Conservation (phyloP, 2,329 filamentous ascomycete species). For the Colletotrichum brevisporum region DNA sequence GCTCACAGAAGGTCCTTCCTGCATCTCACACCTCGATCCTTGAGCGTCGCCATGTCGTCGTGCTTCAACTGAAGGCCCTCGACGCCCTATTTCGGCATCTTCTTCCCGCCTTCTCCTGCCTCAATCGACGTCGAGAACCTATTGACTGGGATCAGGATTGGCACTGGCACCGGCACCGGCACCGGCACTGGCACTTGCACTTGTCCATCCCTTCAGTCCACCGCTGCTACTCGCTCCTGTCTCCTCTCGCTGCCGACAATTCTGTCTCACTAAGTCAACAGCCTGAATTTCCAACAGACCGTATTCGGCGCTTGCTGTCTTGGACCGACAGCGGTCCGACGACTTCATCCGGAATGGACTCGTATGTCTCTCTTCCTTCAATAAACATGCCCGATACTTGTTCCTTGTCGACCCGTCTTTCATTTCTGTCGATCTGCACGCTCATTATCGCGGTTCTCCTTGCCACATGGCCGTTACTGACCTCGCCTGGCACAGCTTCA, state of each 20-base stretch:
- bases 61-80: conserved; percentile 26
- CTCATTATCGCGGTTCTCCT: background rate
- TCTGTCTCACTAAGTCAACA: conserved; percentile 24
- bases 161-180: background rate
- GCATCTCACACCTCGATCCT: conserved; percentile 8
- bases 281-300: background rate
- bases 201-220: conserved; percentile 2
- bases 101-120: too few species aligned
- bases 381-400: conserved; percentile 6
- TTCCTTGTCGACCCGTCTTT: background rate
- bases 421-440: background rate
- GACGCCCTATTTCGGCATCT: conserved; percentile 15
- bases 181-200: background rate
- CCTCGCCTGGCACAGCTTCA: conserved; percentile 58
- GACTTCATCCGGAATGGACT: conserved; percentile 27
- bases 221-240: conserved; percentile 3
- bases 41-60: conserved; percentile 32
- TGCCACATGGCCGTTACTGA: conserved; percentile 35
- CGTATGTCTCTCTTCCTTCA: conserved; percentile 32
- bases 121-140: background rate
- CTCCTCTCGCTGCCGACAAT: conserved; percentile 5
- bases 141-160: too few species aligned
- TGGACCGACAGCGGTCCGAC: background rate
- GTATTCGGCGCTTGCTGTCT: conserved; percentile 19
- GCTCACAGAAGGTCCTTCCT: background rate